Evolutionary conservation across 495 filamentous ascomycete genomes (phyloP).

Genomic region (Tuber aestivum): DNA sequence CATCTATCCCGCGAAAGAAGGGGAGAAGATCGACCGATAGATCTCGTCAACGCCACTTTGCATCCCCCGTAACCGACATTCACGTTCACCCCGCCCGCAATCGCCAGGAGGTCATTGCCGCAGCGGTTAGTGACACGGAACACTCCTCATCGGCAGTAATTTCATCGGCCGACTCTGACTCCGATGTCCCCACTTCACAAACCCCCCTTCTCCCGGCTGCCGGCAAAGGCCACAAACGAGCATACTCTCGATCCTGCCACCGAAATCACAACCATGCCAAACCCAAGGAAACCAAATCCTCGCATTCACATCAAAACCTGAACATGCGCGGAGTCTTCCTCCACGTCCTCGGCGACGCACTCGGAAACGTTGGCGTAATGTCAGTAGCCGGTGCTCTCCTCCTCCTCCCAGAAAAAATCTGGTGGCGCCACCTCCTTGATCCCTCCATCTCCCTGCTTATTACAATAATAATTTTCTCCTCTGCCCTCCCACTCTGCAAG

Average conservation of each 20-base stretch:
- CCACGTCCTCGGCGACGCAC: conserved; percentile 90
- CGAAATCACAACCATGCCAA: conserved; percentile 72
- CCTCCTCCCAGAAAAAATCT: conserved; percentile 59
- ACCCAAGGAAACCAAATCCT: conserved; percentile 58
- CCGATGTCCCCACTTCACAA: conserved; percentile 50
- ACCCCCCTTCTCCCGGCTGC: conserved; percentile 43
- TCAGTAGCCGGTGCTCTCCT: conserved; percentile 87
- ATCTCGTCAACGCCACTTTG: conserved; percentile 41
- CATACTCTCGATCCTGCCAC: conserved; percentile 57
- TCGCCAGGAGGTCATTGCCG: conserved; percentile 81
- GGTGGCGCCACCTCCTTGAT: conserved; percentile 73
- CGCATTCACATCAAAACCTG: conserved; percentile 76
- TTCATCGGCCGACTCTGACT: conserved; percentile 51
- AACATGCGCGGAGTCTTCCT: conserved; percentile 98
- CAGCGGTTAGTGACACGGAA: conserved; percentile 51
- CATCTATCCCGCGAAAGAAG: conserved; percentile 9
- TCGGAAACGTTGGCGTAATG: conserved; percentile 96
- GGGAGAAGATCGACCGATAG: conserved; percentile 38
- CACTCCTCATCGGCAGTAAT: conserved; percentile 48
- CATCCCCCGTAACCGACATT: conserved; percentile 54
- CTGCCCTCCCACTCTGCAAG: conserved; percentile 85
- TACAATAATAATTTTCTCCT: conserved; percentile 85
- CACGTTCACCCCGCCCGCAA: conserved; percentile 84
- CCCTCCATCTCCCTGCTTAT: conserved; percentile 93
- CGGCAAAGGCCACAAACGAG: conserved; percentile 60